A percentile compares a stretch with the other conserved stretches of the same genome.
phyloP scores from a whole-genome alignment of 495 filamentous ascomycete species.

The Podospora sp. region DNA sequence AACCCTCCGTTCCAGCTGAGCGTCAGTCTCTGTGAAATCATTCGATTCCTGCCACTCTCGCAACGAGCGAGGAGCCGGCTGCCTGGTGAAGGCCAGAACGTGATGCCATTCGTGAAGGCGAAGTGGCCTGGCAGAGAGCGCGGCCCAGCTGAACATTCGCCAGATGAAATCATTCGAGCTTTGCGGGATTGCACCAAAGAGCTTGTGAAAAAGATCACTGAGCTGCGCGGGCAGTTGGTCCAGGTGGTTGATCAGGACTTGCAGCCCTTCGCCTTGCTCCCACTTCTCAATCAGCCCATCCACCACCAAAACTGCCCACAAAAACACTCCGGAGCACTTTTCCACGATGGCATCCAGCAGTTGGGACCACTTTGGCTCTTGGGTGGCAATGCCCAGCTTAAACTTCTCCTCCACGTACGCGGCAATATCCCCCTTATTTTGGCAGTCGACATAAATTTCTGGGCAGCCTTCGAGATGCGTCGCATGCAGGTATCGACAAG shows the following conservation, averaged over 20 bases:
- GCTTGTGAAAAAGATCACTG: no score
- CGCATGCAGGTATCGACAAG: not conserved
- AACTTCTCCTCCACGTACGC: not conserved
- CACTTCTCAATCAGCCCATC: no score
- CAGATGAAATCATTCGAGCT: no score
- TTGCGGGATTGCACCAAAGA: no score
- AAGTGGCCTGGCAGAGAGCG: slow-evolving; percentile 14
- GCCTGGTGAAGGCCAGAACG: slow-evolving; percentile 24
- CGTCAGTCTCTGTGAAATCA: slow-evolving; percentile 16
- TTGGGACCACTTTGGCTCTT: not conserved
- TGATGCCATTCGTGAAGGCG: slow-evolving; percentile 30
- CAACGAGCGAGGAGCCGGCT: slow-evolving; percentile 9
- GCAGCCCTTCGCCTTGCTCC: no score
- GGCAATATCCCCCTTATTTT: not conserved
- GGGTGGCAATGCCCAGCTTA: not conserved
- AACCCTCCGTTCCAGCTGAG: not conserved
- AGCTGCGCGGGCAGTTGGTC: not conserved
- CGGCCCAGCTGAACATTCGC: slow-evolving; percentile 26
- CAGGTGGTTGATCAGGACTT: no score
- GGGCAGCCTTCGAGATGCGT: not conserved
- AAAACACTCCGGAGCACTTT: no score
- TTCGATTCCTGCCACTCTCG: slow-evolving; percentile 15
- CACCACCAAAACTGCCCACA: no score
- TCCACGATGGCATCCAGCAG: not conserved
- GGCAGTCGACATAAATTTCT: not conserved